Base-by-base conservation (phyloP, 2,329 filamentous ascomycete species). In the Fusarium subglutinans region DNA sequence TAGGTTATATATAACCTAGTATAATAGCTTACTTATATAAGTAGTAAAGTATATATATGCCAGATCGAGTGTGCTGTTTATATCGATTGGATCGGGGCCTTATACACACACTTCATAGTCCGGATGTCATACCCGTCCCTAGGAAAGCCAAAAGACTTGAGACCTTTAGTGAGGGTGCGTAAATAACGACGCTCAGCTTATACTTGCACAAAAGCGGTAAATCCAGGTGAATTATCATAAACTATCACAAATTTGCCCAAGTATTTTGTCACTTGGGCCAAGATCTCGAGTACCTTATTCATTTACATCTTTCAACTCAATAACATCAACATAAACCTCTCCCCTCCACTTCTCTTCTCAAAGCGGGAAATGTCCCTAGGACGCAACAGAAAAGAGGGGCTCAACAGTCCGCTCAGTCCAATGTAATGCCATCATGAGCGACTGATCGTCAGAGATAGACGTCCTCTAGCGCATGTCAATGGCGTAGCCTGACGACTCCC, bases 361-460 rank as follows among this genome's bases (percentile, higher is more conserved):
- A 24, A 56, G 35, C 41, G 38, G 38, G 47, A 58, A 56, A 66
- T 57, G n/a, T 35, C 33, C 58, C 51, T 65, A 53, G 57, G 62
- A 51, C 58, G 64, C 45, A 37, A 57, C 8, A 22, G 26, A 61
- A 71, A 66, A 57, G 64, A 35, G 58, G 70, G 65, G 63, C 72
- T 75, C 72, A 62, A 58, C 62, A 64, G 48, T 33, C 48, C 40
- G 41, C 60, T 56, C 47, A 70, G 48, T 18, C 76, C 76, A 76
- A 77, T 75, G 47, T 30, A 50, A 63, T 69, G 37, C 65, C 64
- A 61, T 67, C 66, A 59, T 69, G 47, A 38, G 45, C 61, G 53
- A 69, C 51, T 51, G 76, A 78, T 78, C 76, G 60, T 45, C 76
- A 72, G 44, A 76, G 76, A 78, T 79, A 71, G 68, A 78, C 73